These are phyloP conservation scores for Chamaenerion angustifolium DNA, from an alignment of 345 rosid species.

Conservation along the genomic window DNA sequence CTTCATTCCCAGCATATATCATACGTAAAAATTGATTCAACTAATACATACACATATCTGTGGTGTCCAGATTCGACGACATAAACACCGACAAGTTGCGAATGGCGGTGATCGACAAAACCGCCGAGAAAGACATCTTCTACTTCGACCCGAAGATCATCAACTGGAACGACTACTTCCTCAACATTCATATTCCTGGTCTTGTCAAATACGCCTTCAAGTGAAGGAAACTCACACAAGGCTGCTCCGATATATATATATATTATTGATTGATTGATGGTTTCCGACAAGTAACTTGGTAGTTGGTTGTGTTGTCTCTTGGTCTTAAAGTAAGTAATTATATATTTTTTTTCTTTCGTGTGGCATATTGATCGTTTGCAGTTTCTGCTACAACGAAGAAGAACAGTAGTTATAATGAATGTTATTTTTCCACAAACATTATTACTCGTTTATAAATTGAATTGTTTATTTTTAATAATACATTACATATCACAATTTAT, in stretches of 20 bases:
- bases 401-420: too few relatives aligned
- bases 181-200: slow-evolving; percentile 49
- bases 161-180: slow-evolving; percentile 54
- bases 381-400: too few relatives aligned
- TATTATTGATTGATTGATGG: too few relatives aligned
- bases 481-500: too few relatives aligned
- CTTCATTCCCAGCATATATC: too few relatives aligned
- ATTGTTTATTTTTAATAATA: too few relatives aligned
- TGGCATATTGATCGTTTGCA: background rate
- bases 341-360: background rate
- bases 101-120: slow-evolving; percentile 16
- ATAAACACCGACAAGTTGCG: slow-evolving; percentile 35
- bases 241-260: too few relatives aligned
- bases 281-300: too few relatives aligned
- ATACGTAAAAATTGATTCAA: background rate
- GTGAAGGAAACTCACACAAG: slow-evolving; percentile 6
- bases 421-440: background rate
- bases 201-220: slow-evolving; percentile 33
- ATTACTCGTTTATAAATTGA: background rate
- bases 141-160: slow-evolving; percentile 46
- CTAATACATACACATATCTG: background rate
- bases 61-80: slow-evolving; percentile 46
- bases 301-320: too few relatives aligned
- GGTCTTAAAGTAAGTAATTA: background rate
- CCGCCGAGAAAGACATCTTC: slow-evolving; percentile 18